Percentiles rank a stretch among this genome's conserved stretches.
phyloP scores from a whole-genome alignment of 2,329 filamentous ascomycete species.

The Cercospora janseana region DNA sequence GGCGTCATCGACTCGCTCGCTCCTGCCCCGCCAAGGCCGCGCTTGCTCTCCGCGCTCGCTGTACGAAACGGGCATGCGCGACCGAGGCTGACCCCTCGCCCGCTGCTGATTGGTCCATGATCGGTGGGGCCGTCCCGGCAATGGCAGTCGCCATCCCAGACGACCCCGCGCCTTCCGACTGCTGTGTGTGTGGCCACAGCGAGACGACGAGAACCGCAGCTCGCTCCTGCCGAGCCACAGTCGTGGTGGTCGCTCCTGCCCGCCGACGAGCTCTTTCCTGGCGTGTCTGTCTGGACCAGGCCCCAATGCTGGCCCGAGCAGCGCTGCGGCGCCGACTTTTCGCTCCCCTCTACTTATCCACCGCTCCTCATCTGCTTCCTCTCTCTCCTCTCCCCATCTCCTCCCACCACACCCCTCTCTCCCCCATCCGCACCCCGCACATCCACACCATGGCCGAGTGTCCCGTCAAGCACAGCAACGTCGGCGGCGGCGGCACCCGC shows the following conservation, averaged over 20 bases:
- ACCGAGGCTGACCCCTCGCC: constrained; percentile 6
- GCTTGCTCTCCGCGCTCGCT: constrained; percentile 7
- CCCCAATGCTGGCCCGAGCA: too few relatives aligned
- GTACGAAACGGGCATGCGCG: constrained; percentile 6
- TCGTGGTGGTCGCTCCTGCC: too few relatives aligned
- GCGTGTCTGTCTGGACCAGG: too few relatives aligned
- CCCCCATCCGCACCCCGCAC: neutral
- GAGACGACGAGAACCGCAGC: neutral
- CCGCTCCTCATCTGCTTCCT: too few relatives aligned
- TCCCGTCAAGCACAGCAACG: constrained; percentile 34
- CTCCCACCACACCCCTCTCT: neutral
- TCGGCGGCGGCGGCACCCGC: constrained; percentile 56
- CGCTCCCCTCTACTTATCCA: neutral
- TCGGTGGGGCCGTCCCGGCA: neutral
- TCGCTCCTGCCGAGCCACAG: too few relatives aligned
- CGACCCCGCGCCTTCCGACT: constrained; percentile 4
- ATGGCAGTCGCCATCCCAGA: neutral
- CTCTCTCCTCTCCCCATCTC: neutral
- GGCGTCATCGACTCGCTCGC: neutral
- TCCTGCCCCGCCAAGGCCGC: constrained; percentile 2
- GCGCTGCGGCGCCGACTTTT: too few relatives aligned
- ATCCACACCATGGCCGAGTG: constrained; percentile 32
- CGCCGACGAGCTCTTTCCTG: too few relatives aligned
- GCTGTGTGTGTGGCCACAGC: neutral
- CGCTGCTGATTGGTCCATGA: neutral